Evolutionary conservation across 1,284 basidiomycete genomes (phyloP).

Genomic region (Apiotrichum gamsii): DNA sequence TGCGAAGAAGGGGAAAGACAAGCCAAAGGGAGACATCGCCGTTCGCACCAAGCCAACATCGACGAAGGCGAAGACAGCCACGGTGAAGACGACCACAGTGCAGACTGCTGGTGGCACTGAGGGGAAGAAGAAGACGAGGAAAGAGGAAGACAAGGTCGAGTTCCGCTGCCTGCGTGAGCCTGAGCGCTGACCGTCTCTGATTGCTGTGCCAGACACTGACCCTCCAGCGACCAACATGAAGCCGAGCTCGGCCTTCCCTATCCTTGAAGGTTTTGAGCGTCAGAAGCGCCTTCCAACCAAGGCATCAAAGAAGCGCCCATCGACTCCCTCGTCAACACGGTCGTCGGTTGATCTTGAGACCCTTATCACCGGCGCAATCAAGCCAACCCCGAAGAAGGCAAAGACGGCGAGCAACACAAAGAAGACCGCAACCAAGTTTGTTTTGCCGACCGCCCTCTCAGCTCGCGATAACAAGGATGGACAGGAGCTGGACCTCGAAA

Average conservation of each 20-base stretch:
- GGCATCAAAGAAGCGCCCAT: not conserved
- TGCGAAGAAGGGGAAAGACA: slow-evolving; percentile 1
- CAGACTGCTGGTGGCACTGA: too few relatives aligned
- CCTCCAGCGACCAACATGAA: not conserved
- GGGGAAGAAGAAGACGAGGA: slow-evolving; percentile 3
- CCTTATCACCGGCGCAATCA: not conserved
- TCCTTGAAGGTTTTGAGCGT: slow-evolving; percentile 11
- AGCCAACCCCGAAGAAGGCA: not conserved
- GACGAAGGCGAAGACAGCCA: slow-evolving; percentile 10
- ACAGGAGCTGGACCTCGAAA: too few relatives aligned
- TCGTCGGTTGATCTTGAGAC: slow-evolving; percentile 1
- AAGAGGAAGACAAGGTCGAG: slow-evolving; percentile 8
- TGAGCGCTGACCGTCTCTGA: too few relatives aligned
- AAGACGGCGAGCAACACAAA: too few relatives aligned
- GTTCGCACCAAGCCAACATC: too few relatives aligned
- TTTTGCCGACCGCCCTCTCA: too few relatives aligned
- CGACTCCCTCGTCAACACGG: not conserved
- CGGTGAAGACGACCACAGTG: slow-evolving; percentile 8
- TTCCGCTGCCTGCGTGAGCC: slow-evolving; percentile 12
- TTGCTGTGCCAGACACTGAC: not conserved
- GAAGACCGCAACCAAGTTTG: too few relatives aligned
- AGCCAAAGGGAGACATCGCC: too few relatives aligned
- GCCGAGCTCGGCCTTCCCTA: slow-evolving; percentile 1
- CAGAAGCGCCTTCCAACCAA: slow-evolving; percentile 7
- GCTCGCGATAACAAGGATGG: too few relatives aligned